Evolutionary conservation across 768 basidiomycete species (phyloP).

Genomic region (Omphalotus guepiniiformis): DNA sequence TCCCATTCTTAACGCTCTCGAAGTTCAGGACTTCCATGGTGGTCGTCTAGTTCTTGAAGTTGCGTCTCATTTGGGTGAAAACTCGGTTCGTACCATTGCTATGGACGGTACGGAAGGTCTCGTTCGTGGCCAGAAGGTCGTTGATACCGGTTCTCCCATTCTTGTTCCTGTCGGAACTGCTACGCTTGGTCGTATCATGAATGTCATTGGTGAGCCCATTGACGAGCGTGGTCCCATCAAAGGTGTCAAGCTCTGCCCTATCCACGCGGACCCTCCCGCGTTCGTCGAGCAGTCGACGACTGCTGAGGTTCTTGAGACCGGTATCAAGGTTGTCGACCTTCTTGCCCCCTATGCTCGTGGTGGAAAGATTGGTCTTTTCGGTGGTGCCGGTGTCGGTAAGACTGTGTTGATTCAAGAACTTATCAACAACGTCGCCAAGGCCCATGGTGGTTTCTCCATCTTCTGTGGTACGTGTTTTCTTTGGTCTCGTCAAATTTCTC

Average conservation of each 20-base stretch:
- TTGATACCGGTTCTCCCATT: conserved; percentile 97
- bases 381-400: conserved; percentile 99
- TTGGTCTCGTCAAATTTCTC: background rate
- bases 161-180: conserved; percentile 92
- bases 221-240: conserved; percentile 99
- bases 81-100: conserved; percentile 98
- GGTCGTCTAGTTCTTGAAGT: conserved; percentile 99
- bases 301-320: conserved; percentile 98
- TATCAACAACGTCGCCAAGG: conserved; percentile 99
- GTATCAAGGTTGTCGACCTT: conserved; percentile 99
- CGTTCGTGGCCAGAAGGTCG: conserved; percentile 95
- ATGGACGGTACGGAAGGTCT: conserved; percentile 99
- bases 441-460: conserved; percentile 99
- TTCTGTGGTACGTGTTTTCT: conserved; percentile 71
- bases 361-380: conserved; percentile 99
- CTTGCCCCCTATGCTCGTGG: conserved; percentile 99
- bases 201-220: conserved; percentile 99
- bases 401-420: conserved; percentile 99
- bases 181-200: conserved; percentile 99
- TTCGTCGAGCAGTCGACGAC: conserved; percentile 99
- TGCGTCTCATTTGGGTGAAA: conserved; percentile 97
- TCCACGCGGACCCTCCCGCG: conserved; percentile 95
- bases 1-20: conserved; percentile 97
- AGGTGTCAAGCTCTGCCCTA: conserved; percentile 87
- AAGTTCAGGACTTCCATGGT: conserved; percentile 91